phyloP scores from a whole-genome alignment of 768 basidiomycete species.

The Boletus reticulatus region DNA sequence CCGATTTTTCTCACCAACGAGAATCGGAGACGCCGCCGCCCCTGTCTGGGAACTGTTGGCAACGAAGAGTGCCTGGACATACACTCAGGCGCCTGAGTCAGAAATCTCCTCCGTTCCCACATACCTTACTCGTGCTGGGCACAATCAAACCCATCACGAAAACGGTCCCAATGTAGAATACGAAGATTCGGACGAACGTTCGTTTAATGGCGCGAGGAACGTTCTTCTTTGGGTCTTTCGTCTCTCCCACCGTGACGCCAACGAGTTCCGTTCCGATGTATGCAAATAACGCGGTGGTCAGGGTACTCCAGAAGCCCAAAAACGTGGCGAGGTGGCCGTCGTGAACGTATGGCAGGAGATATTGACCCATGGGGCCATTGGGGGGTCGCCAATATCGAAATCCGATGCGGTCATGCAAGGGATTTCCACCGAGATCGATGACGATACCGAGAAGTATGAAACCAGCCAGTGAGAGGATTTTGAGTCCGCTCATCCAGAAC shows the following conservation, averaged over 20 bases:
- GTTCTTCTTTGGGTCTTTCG: slow-evolving; percentile 69
- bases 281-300: slow-evolving; percentile 72
- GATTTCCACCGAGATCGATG: slow-evolving; percentile 58
- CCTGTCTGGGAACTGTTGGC: slow-evolving; percentile 39
- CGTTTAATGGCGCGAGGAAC: slow-evolving; percentile 69
- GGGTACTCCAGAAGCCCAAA: slow-evolving; percentile 68
- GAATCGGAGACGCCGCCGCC: slow-evolving; percentile 65
- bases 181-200: slow-evolving; percentile 57
- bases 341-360: slow-evolving; percentile 48
- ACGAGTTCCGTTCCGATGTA: slow-evolving; percentile 77
- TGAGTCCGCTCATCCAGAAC: slow-evolving; percentile 72
- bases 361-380: slow-evolving; percentile 56
- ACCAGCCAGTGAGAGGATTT: slow-evolving; percentile 39
- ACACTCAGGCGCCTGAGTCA: neutral
- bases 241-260: slow-evolving; percentile 58
- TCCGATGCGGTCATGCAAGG: slow-evolving; percentile 32
- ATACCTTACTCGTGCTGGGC: slow-evolving; percentile 51
- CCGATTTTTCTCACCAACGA: slow-evolving; percentile 46
- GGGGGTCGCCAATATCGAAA: slow-evolving; percentile 48
- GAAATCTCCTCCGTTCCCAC: slow-evolving; percentile 34
- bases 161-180: slow-evolving; percentile 71
- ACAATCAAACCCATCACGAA: slow-evolving; percentile 73
- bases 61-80: slow-evolving; percentile 29
- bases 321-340: slow-evolving; percentile 51
- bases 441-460: slow-evolving; percentile 34